Evolutionary conservation across 805 yeast species (phyloP).

Genomic region (Ogataea glucozyma): DNA sequence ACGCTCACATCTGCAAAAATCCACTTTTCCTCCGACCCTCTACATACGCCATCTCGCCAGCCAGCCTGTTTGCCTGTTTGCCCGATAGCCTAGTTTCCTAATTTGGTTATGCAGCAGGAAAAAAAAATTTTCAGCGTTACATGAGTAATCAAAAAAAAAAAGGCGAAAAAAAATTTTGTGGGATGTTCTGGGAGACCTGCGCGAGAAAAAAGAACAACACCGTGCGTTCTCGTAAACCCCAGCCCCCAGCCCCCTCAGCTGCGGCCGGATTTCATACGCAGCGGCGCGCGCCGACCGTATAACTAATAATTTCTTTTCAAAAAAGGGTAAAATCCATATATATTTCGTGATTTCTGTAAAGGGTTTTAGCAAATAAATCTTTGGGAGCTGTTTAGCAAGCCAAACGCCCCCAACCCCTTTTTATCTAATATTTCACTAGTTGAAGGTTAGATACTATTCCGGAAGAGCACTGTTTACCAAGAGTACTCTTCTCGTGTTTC

Average conservation of each 20-base stretch:
- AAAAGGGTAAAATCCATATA: conserved; percentile 1
- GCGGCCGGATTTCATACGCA: conserved; percentile 1
- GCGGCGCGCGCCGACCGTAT: conserved; percentile 1
- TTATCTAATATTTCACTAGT: conserved; percentile 18
- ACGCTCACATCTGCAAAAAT: too few relatives aligned
- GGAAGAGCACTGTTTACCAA: conserved; percentile 9
- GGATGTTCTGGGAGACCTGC: not conserved
- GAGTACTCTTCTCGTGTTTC: conserved; percentile 15
- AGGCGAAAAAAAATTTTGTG: conserved; percentile 4
- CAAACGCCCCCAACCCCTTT: conserved; percentile 13
- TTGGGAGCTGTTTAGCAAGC: conserved; percentile 7
- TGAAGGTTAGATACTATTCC: conserved; percentile 16
- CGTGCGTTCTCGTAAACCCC: too few relatives aligned
- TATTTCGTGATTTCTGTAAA: conserved; percentile 1
- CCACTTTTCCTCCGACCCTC: not conserved
- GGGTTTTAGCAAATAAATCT: conserved; percentile 1
- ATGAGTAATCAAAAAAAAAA: conserved; percentile 6
- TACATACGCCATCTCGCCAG: not conserved
- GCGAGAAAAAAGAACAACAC: too few relatives aligned
- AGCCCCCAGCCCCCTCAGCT: conserved; percentile 2
- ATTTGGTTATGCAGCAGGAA: conserved; percentile 7
- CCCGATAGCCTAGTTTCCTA: conserved; percentile 3
- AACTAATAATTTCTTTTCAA: conserved; percentile 7
- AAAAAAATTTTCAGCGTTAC: not conserved
- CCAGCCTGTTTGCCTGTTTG: not conserved